Conservation (phyloP, 2,329 filamentous ascomycete species). For the Colletotrichum sp. region DNA sequence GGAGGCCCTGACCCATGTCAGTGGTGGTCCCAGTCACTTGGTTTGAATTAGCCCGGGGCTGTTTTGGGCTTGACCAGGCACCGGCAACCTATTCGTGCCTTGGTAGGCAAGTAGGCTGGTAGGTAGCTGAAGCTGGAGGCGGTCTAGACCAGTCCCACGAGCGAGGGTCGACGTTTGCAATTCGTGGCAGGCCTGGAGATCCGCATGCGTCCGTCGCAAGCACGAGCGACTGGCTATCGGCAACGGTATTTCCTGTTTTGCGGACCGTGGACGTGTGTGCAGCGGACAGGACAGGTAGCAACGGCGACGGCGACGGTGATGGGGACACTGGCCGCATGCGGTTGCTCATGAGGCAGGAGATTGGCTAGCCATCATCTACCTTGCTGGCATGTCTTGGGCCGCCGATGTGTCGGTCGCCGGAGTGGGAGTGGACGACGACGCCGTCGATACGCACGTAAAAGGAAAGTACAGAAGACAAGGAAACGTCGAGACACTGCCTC, state of each 20-base stretch:
- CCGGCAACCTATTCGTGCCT: neutral
- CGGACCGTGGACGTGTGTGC: neutral
- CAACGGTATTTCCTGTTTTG: neutral
- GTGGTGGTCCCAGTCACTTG: neutral
- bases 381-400: neutral
- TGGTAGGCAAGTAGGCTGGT: neutral
- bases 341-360: neutral
- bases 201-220: neutral
- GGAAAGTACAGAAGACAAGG: neutral
- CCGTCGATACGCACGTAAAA: neutral
- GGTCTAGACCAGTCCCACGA: neutral
- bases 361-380: neutral
- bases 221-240: neutral
- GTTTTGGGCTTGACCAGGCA: neutral
- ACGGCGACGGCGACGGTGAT: neutral
- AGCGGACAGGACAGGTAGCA: neutral
- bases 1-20: neutral
- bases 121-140: neutral
- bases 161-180: neutral
- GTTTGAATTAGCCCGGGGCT: neutral
- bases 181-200: neutral
- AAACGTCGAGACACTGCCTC: neutral
- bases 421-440: neutral
- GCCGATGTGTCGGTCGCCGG: neutral
- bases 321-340: neutral